Evolutionary conservation across 768 basidiomycete species (phyloP).

Genomic region (Lyophyllum shimeji): DNA sequence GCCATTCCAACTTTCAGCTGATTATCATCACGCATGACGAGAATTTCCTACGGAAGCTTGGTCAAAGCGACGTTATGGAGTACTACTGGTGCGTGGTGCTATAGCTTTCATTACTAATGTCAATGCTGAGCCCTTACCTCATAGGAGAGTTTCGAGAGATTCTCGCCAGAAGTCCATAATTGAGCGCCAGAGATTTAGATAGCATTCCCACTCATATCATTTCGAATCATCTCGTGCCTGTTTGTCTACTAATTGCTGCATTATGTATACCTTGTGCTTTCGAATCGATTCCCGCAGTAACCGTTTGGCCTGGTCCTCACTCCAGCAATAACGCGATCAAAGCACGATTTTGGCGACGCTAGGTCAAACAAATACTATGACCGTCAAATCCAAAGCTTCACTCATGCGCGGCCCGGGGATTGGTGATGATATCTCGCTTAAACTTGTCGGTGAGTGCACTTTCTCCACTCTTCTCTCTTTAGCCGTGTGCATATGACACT

Average conservation of each 20-base stretch:
- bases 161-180: constrained; percentile 77
- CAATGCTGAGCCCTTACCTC: background rate
- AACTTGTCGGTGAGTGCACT: background rate
- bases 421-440: background rate
- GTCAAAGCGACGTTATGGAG: constrained; percentile 90
- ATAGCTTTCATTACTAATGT: background rate
- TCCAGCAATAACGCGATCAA: background rate
- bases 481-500: background rate
- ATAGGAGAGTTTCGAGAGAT: constrained; percentile 78
- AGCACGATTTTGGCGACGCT: background rate
- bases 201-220: constrained; percentile 14
- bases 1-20: constrained; percentile 91
- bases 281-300: background rate
- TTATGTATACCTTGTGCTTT: background rate
- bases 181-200: constrained; percentile 67
- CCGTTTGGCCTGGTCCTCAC: background rate
- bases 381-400: background rate
- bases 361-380: background rate
- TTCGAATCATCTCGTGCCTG: background rate
- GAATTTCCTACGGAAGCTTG: constrained; percentile 87
- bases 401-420: too few relatives aligned
- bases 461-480: background rate
- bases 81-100: constrained; percentile 77
- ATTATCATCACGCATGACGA: constrained; percentile 98
- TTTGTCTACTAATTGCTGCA: constrained; percentile 19